Evolutionary conservation across 1,139 yeast species (phyloP).

Genomic region (Hyphopichia pseudoburtonii): DNA sequence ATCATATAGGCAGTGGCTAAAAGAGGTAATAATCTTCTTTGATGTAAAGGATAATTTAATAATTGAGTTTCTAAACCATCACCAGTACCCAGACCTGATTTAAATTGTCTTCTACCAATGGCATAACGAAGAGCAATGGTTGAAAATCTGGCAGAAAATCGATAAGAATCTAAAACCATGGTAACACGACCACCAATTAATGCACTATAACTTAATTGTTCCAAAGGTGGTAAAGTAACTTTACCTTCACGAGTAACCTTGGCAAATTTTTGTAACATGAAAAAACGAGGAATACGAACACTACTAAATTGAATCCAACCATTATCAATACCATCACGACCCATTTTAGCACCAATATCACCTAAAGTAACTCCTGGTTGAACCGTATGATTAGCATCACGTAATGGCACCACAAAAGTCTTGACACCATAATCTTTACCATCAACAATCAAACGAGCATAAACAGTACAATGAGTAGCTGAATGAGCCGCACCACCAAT

Average conservation of each 20-base stretch:
- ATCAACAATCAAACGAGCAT: constrained; percentile 44
- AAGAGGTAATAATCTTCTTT: constrained; percentile 44
- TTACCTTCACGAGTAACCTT: constrained; percentile 42
- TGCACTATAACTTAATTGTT: constrained; percentile 48
- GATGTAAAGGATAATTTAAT: constrained; percentile 49
- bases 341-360: constrained; percentile 52
- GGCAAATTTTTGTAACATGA: constrained; percentile 51
- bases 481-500: constrained; percentile 54
- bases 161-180: constrained; percentile 46
- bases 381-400: constrained; percentile 45
- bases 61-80: constrained; percentile 39
- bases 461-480: constrained; percentile 44
- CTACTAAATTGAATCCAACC: constrained; percentile 51
- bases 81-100: constrained; percentile 24
- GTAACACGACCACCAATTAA: constrained; percentile 46
- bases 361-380: constrained; percentile 47
- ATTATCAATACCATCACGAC: constrained; percentile 50
- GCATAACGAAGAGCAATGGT: constrained; percentile 49
- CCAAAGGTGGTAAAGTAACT: constrained; percentile 45
- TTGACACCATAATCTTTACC: constrained; percentile 51
- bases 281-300: constrained; percentile 46
- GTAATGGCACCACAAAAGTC: constrained; percentile 48
- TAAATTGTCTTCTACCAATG: constrained; percentile 47
- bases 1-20: constrained; percentile 45
- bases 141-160: constrained; percentile 41